A percentile compares a stretch with the other conserved stretches of the same genome.
Conservation (phyloP, 805 yeast species). For the Yamadazyma takamatsuzukensis region DNA sequence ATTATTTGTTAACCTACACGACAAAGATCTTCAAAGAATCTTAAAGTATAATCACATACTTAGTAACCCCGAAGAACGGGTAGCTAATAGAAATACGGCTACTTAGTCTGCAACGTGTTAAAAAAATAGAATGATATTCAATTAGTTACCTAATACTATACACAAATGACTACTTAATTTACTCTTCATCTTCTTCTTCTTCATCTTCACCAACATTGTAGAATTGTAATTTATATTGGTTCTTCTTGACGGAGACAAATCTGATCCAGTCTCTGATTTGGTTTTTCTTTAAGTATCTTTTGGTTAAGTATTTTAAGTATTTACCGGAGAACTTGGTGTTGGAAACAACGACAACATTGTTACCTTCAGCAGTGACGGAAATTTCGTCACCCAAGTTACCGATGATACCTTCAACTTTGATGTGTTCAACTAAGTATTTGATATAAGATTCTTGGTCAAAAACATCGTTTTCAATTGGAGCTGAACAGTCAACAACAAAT, state of each 20-base stretch:
- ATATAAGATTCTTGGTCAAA: conserved; percentile 97
- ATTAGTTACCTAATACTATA: conserved; percentile 1
- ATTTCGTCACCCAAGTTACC: conserved; percentile 97
- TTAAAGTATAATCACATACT: too few relatives aligned
- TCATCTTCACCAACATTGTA: conserved; percentile 95
- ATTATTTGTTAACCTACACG: too few relatives aligned
- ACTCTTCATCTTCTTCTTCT: conserved; percentile 90
- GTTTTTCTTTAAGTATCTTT: conserved; percentile 99
- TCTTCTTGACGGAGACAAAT: conserved; percentile 92
- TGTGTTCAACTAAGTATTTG: conserved; percentile 97
- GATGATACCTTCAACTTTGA: conserved; percentile 94
- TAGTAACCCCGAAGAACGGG: too few relatives aligned
- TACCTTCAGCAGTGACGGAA: conserved; percentile 81
- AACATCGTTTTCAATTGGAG: conserved; percentile 96
- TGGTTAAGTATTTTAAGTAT: conserved; percentile 98
- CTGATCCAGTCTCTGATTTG: conserved; percentile 99
- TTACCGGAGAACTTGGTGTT: conserved; percentile 98
- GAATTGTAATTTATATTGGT: conserved; percentile 97
- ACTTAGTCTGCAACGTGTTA: too few relatives aligned
- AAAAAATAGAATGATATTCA: too few relatives aligned
- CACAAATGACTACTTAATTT: conserved; percentile 23
- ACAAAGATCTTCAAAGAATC: too few relatives aligned
- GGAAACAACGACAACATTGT: conserved; percentile 85
- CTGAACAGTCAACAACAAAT: conserved; percentile 93
- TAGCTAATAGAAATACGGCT: too few relatives aligned